A percentile compares a stretch with the other conserved stretches of the same genome.
phyloP scores from a whole-genome alignment of 2,329 filamentous ascomycete genomes.

The Penicillium psychrosexuale region DNA sequence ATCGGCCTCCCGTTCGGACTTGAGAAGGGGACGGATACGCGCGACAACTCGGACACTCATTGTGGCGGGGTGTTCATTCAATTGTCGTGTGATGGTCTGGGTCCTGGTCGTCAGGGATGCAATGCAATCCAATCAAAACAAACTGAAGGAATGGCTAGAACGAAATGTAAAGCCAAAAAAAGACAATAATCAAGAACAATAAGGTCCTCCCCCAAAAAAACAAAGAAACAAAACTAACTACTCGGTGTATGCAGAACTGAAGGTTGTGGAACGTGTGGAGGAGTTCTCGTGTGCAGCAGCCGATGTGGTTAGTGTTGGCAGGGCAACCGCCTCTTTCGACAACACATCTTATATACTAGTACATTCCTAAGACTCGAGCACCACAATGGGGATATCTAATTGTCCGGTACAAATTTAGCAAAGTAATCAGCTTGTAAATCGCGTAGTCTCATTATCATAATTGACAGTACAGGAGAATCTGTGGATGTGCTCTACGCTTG shows the following conservation, averaged over 20 bases:
- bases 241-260: slow-evolving; percentile 17
- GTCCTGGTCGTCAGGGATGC: not conserved
- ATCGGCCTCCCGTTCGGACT: slow-evolving; percentile 81
- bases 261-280: slow-evolving; percentile 16
- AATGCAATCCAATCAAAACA: slow-evolving; percentile 4
- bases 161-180: slow-evolving; percentile 7
- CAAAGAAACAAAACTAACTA: slow-evolving; percentile 19
- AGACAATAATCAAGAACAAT: slow-evolving; percentile 4
- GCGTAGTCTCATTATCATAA: not conserved
- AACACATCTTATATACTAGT: not conserved
- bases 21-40: slow-evolving; percentile 81
- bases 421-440: not conserved
- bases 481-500: not conserved
- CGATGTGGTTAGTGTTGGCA: slow-evolving; percentile 20
- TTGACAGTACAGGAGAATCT: not conserved
- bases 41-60: slow-evolving; percentile 77
- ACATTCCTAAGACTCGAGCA: not conserved
- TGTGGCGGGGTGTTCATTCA: slow-evolving; percentile 17
- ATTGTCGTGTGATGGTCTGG: not conserved
- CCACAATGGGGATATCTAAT: not conserved
- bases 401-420: not conserved
- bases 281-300: slow-evolving; percentile 14
- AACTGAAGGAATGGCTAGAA: slow-evolving; percentile 8
- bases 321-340: slow-evolving; percentile 15
- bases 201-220: slow-evolving; percentile 13